These are phyloP conservation scores for Rauvolfia tetraphylla DNA, from an alignment of 257 asterid genomes.

Conservation along the genomic window DNA sequence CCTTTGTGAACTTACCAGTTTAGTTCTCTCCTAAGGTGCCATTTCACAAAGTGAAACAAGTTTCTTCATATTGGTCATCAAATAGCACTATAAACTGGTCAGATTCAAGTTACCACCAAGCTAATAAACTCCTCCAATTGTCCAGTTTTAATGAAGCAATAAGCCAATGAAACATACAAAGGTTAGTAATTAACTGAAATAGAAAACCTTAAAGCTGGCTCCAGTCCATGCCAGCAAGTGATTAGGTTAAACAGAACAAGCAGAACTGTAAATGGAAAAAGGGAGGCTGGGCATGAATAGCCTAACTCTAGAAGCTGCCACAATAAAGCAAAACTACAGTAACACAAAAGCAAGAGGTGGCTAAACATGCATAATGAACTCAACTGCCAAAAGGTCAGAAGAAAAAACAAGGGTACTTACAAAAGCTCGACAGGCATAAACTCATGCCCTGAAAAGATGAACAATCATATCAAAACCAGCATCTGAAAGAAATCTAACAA, in stretches of 20 bases:
- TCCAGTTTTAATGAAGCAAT: background rate
- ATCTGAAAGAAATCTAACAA: constrained; percentile 6
- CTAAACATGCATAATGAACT: constrained; percentile 4
- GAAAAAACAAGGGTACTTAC: constrained; percentile 38
- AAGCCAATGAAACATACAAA: no score
- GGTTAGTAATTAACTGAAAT: background rate
- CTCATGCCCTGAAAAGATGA: constrained; percentile 42
- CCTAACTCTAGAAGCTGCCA: background rate
- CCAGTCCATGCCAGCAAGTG: background rate
- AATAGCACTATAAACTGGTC: background rate
- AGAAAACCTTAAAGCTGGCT: background rate
- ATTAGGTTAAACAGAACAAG: background rate
- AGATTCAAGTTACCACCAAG: background rate
- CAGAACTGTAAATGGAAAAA: no score
- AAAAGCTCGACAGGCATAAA: constrained; percentile 25
- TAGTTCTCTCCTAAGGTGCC: background rate
- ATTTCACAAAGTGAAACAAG: background rate
- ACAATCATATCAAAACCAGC: constrained; percentile 30
- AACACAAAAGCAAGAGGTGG: background rate
- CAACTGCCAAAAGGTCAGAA: background rate
- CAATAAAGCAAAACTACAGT: constrained; percentile 1
- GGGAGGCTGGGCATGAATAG: background rate
- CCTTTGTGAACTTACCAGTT: background rate
- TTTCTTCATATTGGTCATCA: background rate
- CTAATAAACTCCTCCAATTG: background rate